Evolutionary conservation across 2,329 filamentous ascomycete genomes (phyloP).

Genomic region (Xylariaceae sp.): DNA sequence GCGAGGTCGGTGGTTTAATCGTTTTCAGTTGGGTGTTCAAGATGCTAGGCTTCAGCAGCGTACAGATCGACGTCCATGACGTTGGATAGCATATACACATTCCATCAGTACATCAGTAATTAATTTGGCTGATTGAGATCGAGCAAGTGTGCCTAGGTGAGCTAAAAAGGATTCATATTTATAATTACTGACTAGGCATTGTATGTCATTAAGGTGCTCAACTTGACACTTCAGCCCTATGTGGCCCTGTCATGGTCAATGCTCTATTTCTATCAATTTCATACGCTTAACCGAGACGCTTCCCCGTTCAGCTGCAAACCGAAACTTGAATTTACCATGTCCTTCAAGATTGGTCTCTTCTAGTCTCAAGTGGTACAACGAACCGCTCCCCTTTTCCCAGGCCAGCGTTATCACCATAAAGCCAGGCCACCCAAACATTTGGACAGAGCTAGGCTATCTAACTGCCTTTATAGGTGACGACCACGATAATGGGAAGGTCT

Average conservation of each 20-base stretch:
- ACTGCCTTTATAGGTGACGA: not conserved
- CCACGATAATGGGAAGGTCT: not conserved
- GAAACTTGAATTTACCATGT: constrained; percentile 8
- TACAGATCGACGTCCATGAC: too few species aligned
- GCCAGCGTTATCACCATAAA: not conserved
- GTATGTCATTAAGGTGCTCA: too few species aligned
- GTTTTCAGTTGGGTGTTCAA: too few species aligned
- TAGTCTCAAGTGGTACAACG: not conserved
- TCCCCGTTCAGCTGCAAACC: not conserved
- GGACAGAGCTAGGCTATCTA: not conserved
- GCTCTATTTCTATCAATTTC: not conserved
- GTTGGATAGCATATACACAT: too few species aligned
- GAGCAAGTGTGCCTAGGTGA: too few species aligned
- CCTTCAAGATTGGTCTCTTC: not conserved
- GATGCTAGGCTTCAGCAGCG: too few species aligned
- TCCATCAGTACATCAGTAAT: too few species aligned
- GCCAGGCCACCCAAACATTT: not conserved
- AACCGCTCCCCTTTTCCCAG: not conserved
- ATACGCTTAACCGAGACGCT: not conserved
- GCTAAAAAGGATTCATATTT: too few species aligned
- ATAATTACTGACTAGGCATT: too few species aligned
- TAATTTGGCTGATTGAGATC: too few species aligned
- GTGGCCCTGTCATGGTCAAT: not conserved
- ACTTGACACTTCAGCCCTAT: not conserved
- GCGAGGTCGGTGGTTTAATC: too few species aligned